Base-by-base conservation (phyloP, 2,329 filamentous ascomycete genomes). In the Paradendryphiella salina region DNA sequence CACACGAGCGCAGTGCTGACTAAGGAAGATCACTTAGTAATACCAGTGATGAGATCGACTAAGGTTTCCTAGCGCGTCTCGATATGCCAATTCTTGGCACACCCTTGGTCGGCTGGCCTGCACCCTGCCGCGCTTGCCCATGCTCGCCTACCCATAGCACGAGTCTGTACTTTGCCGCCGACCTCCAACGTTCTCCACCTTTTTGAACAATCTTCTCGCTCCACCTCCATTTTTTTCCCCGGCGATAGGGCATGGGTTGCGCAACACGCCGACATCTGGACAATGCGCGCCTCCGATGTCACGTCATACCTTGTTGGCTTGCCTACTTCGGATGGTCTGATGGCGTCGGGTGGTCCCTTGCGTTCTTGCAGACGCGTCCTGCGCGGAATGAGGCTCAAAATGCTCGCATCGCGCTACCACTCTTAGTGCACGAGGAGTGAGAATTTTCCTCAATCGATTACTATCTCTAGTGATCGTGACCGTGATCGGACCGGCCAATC, bases 211-310 rank as follows among this genome's bases (percentile, higher is more conserved):
- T 31, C 37, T 40, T 41, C n/a, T 36, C 18, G 48, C 34, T 52
- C 44, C 49, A 29, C 32, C 44, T 47, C 38, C 33, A 18, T 17
- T 28, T 39, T 38, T 46, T 42, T n/a, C 44, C 21, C 31, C 36
- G 23, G 18, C 7, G 21, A 32, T 21, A n/a, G 18, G 17, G 45
- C 20, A 21, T 26, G 36, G 37, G 31, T 18, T 34, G 1, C 15
- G 20, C 17, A 29, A 18, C 3, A 17, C 11, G 31, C n/a, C 41
- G 42, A 23, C 26, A 29, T 37, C 14, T 5, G 31, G 29, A 35
- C 21, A n/a, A 2, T 28, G 21, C n/a, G 6, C n/a, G 13, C 33
- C 34, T 20, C 9, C 21, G 37, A 29, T 20, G 6, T 4, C 18
- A 31, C 31, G 28, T 17, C 20, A 13, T 28, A 17, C 11, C 21